phyloP scores from a whole-genome alignment of 2,329 filamentous ascomycete genomes.

The Ophiocordyceps unilateralis region DNA sequence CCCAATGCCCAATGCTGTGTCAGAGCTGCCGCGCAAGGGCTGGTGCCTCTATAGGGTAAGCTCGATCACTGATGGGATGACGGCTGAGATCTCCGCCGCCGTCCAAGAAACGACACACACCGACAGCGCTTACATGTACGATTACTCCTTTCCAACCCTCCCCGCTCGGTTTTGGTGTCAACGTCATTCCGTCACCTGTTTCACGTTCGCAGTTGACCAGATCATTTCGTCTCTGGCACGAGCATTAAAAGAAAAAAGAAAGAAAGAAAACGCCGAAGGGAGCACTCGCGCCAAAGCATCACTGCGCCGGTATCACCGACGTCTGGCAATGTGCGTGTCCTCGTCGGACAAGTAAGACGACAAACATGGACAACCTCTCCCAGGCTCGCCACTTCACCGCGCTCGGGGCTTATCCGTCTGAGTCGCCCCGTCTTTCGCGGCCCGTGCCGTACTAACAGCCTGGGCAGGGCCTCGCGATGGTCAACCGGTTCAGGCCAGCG shows the following conservation, averaged over 20 bases:
- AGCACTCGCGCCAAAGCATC: not conserved
- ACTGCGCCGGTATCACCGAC: not conserved
- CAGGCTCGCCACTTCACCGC: conserved; percentile 33
- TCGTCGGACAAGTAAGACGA: conserved; percentile 5
- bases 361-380: conserved; percentile 29
- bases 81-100: not conserved
- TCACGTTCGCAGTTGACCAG: not conserved
- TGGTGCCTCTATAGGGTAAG: not conserved
- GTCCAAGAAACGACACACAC: not conserved
- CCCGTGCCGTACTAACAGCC: conserved; percentile 1
- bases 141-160: not conserved
- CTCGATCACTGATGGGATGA: not conserved
- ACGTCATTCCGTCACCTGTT: conserved; percentile 1
- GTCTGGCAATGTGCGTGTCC: conserved; percentile 8
- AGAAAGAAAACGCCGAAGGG: no score
- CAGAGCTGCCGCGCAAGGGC: no score
- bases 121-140: not conserved
- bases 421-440: not conserved
- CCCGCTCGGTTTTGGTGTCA: not conserved
- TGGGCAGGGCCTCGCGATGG: conserved; percentile 7
- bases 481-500: not conserved
- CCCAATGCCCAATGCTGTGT: not conserved
- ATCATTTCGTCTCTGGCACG: no score
- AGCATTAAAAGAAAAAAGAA: no score
- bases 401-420: conserved; percentile 20